Percentiles rank a stretch among this genome's conserved stretches.
These are phyloP conservation scores for Arctium lappa DNA, from an alignment of 129 eudicot species.

Conservation along the genomic window DNA sequence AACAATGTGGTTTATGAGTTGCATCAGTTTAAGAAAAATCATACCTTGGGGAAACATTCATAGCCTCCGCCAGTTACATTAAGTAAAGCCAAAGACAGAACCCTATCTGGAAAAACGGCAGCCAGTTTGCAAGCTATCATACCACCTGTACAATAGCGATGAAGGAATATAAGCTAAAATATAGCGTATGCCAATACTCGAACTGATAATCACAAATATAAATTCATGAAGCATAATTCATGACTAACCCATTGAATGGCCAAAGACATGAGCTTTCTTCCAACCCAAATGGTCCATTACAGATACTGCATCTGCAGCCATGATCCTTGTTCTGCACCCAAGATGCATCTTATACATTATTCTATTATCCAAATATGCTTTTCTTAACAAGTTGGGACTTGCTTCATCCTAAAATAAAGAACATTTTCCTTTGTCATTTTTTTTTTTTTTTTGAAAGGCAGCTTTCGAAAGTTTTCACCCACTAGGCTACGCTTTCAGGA, in stretches of 20 bases:
- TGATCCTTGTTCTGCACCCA: constrained; percentile 69
- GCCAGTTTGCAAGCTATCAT: constrained; percentile 92
- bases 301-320: constrained; percentile 95
- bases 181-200: background rate
- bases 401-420: background rate
- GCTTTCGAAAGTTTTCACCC: too few species aligned
- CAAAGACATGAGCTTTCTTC: constrained; percentile 94
- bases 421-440: too few species aligned
- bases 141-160: constrained; percentile 53
- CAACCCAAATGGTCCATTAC: constrained; percentile 94
- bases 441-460: too few species aligned
- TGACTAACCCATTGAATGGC: constrained; percentile 97
- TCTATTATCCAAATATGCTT: background rate
- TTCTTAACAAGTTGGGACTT: background rate
- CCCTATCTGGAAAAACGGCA: constrained; percentile 58
- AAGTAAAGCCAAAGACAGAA: constrained; percentile 69
- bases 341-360: constrained; percentile 7
- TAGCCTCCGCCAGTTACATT: constrained; percentile 92
- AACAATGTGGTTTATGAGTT: background rate
- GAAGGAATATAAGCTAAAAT: constrained; percentile 9
- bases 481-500: too few species aligned
- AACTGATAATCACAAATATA: background rate
- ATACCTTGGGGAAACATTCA: constrained; percentile 82
- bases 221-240: too few species aligned
- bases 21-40: background rate